Evolutionary conservation across 495 filamentous ascomycete species (phyloP).

Genomic region (Pyrenula massariospora): DNA sequence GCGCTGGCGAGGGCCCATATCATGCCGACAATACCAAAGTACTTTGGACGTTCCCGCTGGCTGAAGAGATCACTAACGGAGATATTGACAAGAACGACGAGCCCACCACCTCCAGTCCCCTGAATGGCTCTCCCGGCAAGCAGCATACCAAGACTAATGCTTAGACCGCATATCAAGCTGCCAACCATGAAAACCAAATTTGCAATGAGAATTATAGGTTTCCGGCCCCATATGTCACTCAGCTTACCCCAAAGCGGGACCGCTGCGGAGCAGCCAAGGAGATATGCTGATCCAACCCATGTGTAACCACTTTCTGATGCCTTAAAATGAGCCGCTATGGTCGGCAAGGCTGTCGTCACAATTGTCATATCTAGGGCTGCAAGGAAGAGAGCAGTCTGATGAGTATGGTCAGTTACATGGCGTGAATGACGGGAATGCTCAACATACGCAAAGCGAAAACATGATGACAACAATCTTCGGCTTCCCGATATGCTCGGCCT

Average conservation of each 20-base stretch:
- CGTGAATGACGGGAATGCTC: not conserved
- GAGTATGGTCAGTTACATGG: constrained; percentile 2
- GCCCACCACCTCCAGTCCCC: constrained; percentile 71
- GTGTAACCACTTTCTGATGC: constrained; percentile 56
- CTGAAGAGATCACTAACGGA: constrained; percentile 72
- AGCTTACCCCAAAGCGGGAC: constrained; percentile 75
- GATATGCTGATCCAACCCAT: constrained; percentile 65
- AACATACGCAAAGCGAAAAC: constrained; percentile 35
- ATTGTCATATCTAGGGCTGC: constrained; percentile 46
- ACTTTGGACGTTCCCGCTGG: constrained; percentile 52
- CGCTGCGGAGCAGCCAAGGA: constrained; percentile 56
- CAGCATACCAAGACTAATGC: constrained; percentile 59
- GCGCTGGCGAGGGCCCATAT: constrained; percentile 65
- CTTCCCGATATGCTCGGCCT: constrained; percentile 31
- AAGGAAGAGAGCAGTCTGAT: constrained; percentile 37
- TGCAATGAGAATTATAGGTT: constrained; percentile 62
- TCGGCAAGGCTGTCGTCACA: constrained; percentile 43
- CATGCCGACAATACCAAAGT: constrained; percentile 52
- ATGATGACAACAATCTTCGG: constrained; percentile 38
- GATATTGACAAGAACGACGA: constrained; percentile 72
- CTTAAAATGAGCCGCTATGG: constrained; percentile 50
- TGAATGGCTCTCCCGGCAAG: constrained; percentile 68
- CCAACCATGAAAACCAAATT: constrained; percentile 66
- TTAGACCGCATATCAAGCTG: constrained; percentile 58
- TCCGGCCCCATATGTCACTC: constrained; percentile 79